A percentile compares a stretch with the other conserved stretches of the same genome.
These are phyloP conservation scores for Podaxis mareebaensis DNA, from an alignment of 768 basidiomycete genomes.

Conservation along the genomic window DNA sequence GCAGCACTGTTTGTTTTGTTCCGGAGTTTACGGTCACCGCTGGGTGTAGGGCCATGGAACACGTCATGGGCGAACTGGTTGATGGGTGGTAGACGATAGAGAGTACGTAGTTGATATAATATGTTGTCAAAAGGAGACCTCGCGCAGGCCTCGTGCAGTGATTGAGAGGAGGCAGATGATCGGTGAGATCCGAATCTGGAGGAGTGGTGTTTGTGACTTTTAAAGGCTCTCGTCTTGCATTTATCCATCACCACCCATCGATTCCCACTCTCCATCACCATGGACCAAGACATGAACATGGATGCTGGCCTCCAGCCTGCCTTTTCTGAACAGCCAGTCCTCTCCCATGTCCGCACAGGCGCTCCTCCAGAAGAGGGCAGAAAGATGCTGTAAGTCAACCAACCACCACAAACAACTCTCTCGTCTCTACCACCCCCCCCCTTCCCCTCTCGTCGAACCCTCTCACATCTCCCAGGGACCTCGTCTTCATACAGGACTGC, in stretches of 20 bases:
- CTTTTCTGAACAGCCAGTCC: constrained; percentile 32
- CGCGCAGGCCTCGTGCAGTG: constrained; percentile 10
- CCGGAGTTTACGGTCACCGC: constrained; percentile 64
- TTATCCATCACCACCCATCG: constrained; percentile 16
- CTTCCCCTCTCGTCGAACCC: constrained; percentile 1
- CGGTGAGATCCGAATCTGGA: constrained; percentile 20
- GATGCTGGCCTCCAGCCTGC: constrained; percentile 41
- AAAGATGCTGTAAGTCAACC: constrained; percentile 26
- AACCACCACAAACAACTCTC: constrained; percentile 71
- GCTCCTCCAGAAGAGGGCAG: constrained; percentile 25
- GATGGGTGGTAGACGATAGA: constrained; percentile 54
- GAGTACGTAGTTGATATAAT: constrained; percentile 8
- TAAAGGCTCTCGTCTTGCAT: not conserved
- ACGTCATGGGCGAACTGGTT: constrained; percentile 70
- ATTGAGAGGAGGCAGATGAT: not conserved
- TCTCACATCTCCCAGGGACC: constrained; percentile 57
- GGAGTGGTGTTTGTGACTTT: constrained; percentile 15
- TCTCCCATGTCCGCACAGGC: constrained; percentile 12
- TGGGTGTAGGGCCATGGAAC: constrained; percentile 52
- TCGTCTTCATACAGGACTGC: constrained; percentile 95
- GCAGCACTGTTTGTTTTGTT: constrained; percentile 72
- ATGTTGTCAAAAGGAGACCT: constrained; percentile 3
- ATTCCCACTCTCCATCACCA: constrained; percentile 33
- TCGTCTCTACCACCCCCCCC: constrained; percentile 31
- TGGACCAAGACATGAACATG: constrained; percentile 85